Evolutionary conservation across 2,329 filamentous ascomycete genomes (phyloP).

Genomic region (Hypoxylon sp.): DNA sequence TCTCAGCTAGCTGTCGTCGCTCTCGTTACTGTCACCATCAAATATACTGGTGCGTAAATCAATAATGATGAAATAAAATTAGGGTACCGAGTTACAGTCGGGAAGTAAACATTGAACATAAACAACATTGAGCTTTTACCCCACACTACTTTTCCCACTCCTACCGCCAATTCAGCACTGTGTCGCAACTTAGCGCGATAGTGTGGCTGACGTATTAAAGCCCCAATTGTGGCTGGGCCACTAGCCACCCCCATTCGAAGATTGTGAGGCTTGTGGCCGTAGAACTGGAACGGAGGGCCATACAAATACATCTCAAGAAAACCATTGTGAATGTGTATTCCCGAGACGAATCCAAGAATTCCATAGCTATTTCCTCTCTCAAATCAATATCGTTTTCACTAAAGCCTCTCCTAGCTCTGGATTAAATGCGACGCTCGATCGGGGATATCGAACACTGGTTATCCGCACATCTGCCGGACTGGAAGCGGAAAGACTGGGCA

Average conservation of each 20-base stretch:
- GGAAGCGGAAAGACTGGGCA: constrained; percentile 15
- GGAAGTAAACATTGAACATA: constrained; percentile 25
- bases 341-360: background rate
- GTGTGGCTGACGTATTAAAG: background rate
- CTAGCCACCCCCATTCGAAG: background rate
- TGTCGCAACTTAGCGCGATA: background rate
- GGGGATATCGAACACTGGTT: constrained; percentile 5
- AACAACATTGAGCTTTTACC: constrained; percentile 20
- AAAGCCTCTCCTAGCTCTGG: background rate
- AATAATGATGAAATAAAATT: constrained; percentile 17
- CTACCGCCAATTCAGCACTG: background rate
- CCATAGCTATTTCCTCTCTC: background rate
- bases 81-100: constrained; percentile 13
- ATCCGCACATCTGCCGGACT: background rate
- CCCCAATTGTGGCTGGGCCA: background rate
- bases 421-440: background rate
- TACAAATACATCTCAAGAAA: too few relatives aligned
- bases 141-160: background rate
- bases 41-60: constrained; percentile 3
- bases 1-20: background rate
- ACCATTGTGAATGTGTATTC: too few relatives aligned
- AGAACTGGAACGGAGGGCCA: background rate
- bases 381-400: background rate
- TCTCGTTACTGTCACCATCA: background rate
- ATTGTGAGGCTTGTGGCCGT: background rate